Conservation (phyloP, 352 stramenopile genomes). For the Phytophthora palmivora region DNA sequence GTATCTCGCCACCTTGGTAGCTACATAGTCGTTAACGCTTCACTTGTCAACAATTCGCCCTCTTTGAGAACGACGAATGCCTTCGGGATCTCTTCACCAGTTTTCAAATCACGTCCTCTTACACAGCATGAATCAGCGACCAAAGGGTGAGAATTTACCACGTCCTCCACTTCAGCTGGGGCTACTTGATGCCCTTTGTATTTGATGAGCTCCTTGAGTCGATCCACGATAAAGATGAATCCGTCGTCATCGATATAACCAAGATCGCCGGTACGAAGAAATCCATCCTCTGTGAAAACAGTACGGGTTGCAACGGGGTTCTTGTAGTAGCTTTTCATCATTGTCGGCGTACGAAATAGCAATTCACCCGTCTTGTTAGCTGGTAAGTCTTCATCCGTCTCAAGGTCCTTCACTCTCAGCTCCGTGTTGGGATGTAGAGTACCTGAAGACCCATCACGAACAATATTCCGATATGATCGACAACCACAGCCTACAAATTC, state of each 20-base stretch:
- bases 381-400: slow-evolving; percentile 40
- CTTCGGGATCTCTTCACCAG: slow-evolving; percentile 87
- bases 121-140: slow-evolving; percentile 82
- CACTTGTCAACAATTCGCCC: slow-evolving; percentile 18
- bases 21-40: slow-evolving; percentile 70
- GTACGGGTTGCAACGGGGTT: slow-evolving; percentile 79
- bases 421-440: slow-evolving; percentile 46
- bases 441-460: slow-evolving; percentile 35
- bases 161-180: no score
- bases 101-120: slow-evolving; percentile 52
- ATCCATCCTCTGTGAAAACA: slow-evolving; percentile 77
- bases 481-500: slow-evolving; percentile 63
- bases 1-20: slow-evolving; percentile 76
- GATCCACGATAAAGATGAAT: slow-evolving; percentile 91
- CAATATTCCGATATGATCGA: slow-evolving; percentile 17
- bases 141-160: slow-evolving; percentile 69
- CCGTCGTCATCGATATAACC: slow-evolving; percentile 91
- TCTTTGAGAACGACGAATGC: slow-evolving; percentile 89
- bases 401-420: slow-evolving; percentile 40
- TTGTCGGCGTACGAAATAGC: slow-evolving; percentile 54
- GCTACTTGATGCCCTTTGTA: slow-evolving; percentile 92
- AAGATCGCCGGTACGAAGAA: slow-evolving; percentile 88
- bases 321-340: slow-evolving; percentile 58
- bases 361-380: slow-evolving; percentile 65
- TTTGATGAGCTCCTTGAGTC: slow-evolving; percentile 96